Percentiles rank a stretch among this genome's conserved stretches.
These are phyloP conservation scores for Malus hybrid DNA, from an alignment of 331 rosid species.

Conservation along the genomic window DNA sequence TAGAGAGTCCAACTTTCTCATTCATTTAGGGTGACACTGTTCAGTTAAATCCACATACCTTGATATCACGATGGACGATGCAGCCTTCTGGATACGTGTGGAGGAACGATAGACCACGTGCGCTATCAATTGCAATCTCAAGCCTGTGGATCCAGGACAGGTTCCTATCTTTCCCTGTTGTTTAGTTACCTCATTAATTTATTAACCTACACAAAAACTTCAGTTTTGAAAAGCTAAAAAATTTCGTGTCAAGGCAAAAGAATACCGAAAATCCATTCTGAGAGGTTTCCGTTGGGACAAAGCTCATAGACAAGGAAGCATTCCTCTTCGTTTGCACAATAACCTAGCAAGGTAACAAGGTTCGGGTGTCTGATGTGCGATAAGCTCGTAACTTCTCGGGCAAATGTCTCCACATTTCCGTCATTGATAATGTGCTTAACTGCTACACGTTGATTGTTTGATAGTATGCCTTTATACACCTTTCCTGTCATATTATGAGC, in stretches of 20 bases:
- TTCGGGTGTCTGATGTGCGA: constrained; percentile 23
- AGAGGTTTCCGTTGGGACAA: constrained; percentile 29
- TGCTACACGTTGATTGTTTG: constrained; percentile 18
- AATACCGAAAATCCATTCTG: constrained; percentile 27
- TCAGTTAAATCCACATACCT: constrained; percentile 1
- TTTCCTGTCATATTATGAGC: constrained; percentile 9
- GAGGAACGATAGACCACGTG: constrained; percentile 19
- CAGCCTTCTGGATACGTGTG: constrained; percentile 26
- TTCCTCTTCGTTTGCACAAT: constrained; percentile 15
- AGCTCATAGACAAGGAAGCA: constrained; percentile 30
- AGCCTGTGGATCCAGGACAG: constrained; percentile 27
- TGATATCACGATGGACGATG: constrained; percentile 31
- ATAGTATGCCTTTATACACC: constrained; percentile 20
- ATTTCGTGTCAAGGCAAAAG: background rate
- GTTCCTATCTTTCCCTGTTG: constrained; percentile 21
- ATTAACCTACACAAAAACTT: background rate
- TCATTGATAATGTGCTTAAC: constrained; percentile 22
- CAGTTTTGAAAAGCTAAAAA: background rate
- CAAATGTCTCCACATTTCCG: constrained; percentile 17
- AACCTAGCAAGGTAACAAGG: constrained; percentile 22
- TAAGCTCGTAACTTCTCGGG: constrained; percentile 21
- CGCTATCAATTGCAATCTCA: constrained; percentile 17
- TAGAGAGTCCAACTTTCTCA: background rate
- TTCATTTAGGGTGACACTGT: background rate
- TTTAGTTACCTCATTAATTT: background rate